A percentile compares a stretch with the other conserved stretches of the same genome.
Evolutionary conservation across 495 filamentous ascomycete species (phyloP).

Genomic region (Hypoxylon fuscum): DNA sequence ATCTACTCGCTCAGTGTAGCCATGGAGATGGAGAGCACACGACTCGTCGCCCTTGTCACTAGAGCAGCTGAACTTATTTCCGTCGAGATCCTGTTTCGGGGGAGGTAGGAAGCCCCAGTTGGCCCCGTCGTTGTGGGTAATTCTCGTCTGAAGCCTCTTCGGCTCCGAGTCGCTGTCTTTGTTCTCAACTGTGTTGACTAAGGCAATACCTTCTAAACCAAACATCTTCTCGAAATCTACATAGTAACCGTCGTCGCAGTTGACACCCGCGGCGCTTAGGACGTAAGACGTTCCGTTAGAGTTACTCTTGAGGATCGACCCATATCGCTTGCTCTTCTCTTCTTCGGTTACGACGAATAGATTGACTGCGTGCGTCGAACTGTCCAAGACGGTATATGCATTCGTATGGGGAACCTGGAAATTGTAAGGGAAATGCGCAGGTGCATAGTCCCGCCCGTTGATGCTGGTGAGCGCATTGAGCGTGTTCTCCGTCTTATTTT

Average conservation of each 20-base stretch:
- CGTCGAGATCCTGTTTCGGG: constrained; percentile 71
- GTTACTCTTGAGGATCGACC: constrained; percentile 95
- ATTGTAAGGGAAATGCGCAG: constrained; percentile 84
- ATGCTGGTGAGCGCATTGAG: constrained; percentile 83
- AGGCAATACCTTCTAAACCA: constrained; percentile 85
- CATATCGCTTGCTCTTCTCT: constrained; percentile 68
- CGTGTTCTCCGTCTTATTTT: constrained; percentile 68
- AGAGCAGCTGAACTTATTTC: constrained; percentile 73
- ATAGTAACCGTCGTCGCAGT: constrained; percentile 75
- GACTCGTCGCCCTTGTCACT: constrained; percentile 61
- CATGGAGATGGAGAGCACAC: constrained; percentile 91
- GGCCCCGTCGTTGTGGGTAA: constrained; percentile 95
- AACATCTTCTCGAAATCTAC: constrained; percentile 97
- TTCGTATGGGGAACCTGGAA: constrained; percentile 76
- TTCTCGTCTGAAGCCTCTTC: constrained; percentile 87
- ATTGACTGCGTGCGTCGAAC: constrained; percentile 91
- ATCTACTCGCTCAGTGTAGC: constrained; percentile 89
- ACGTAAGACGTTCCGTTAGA: constrained; percentile 97
- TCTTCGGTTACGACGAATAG: constrained; percentile 83
- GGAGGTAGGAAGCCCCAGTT: constrained; percentile 81
- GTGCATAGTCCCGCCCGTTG: constrained; percentile 81
- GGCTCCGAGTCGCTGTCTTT: constrained; percentile 65
- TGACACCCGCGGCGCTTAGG: constrained; percentile 77
- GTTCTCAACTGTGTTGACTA: constrained; percentile 88
- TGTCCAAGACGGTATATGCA: constrained; percentile 92